phyloP scores from a whole-genome alignment of 2,329 filamentous ascomycete genomes.

The Anisogramma anomala region DNA sequence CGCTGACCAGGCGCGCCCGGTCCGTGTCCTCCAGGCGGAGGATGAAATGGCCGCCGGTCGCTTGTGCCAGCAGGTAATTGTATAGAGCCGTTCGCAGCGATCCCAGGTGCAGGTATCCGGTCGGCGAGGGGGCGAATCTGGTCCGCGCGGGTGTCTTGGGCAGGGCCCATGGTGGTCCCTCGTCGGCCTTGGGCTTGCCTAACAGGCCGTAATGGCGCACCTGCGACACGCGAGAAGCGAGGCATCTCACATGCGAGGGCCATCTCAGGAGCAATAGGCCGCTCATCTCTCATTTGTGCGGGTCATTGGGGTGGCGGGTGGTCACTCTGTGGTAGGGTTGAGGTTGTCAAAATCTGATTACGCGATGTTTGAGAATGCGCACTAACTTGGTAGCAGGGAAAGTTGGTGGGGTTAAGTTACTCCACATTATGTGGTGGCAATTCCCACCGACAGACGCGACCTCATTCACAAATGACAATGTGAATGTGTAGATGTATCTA shows the following conservation, averaged over 20 bases:
- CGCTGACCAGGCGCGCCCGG: constrained; percentile 69
- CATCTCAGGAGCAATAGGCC: constrained; percentile 14
- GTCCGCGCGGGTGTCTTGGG: constrained; percentile 55
- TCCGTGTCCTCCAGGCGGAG: constrained; percentile 93
- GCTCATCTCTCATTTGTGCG: constrained; percentile 13
- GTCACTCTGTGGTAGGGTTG: not conserved
- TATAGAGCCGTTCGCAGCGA: constrained; percentile 89
- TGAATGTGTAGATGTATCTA: too few relatives aligned
- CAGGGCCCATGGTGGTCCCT: constrained; percentile 22
- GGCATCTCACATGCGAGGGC: constrained; percentile 8
- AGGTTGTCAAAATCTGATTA: not conserved
- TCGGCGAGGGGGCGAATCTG: constrained; percentile 91
- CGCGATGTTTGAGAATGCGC: not conserved
- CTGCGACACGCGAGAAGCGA: constrained; percentile 11
- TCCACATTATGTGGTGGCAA: too few relatives aligned
- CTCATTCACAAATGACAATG: too few relatives aligned
- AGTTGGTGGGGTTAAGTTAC: not conserved
- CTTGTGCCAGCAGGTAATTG: constrained; percentile 82
- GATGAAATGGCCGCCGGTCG: constrained; percentile 81
- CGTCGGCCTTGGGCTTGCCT: constrained; percentile 15
- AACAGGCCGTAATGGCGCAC: constrained; percentile 18
- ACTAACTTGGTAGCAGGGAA: not conserved
- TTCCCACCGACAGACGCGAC: too few relatives aligned
- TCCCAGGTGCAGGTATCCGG: constrained; percentile 84
- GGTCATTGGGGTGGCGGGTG: constrained; percentile 1